phyloP scores from a whole-genome alignment of 2,329 filamentous ascomycete species.

The Anisogramma anomala region DNA sequence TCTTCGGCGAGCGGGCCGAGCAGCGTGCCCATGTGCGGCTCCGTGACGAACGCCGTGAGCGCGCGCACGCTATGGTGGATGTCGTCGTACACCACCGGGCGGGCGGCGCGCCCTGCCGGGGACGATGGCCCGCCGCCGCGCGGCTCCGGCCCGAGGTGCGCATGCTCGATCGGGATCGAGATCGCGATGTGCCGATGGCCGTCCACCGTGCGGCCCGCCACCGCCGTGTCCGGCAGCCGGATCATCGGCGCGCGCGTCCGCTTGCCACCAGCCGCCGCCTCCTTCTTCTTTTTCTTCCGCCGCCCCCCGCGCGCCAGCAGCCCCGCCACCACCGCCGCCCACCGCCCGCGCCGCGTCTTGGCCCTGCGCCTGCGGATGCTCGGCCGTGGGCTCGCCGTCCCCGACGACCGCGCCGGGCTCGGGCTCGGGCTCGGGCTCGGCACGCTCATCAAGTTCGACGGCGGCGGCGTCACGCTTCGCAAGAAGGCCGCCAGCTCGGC shows the following conservation, averaged over 20 bases:
- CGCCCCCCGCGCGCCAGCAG: constrained; percentile 3
- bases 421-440: constrained; percentile 19
- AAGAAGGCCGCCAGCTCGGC: constrained; percentile 37
- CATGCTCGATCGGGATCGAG: constrained; percentile 43
- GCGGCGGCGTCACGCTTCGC: constrained; percentile 35
- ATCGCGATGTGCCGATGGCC: constrained; percentile 50
- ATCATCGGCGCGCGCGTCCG: constrained; percentile 22
- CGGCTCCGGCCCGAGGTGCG: constrained; percentile 27
- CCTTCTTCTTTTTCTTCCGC: constrained; percentile 2
- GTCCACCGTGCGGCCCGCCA: constrained; percentile 40
- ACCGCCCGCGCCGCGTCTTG: too few relatives aligned
- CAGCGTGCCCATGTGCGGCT: constrained; percentile 12
- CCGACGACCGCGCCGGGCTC: background rate
- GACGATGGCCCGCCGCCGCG: too few relatives aligned
- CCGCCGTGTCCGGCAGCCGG: constrained; percentile 42
- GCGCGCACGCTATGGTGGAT: constrained; percentile 1
- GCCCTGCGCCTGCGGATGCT: constrained; percentile 16
- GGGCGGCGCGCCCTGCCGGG: background rate
- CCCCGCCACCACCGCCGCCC: constrained; percentile 22
- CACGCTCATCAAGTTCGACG: constrained; percentile 38
- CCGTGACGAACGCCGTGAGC: constrained; percentile 6
- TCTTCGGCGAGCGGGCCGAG: constrained; percentile 27
- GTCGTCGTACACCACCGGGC: background rate
- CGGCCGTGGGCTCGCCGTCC: too few relatives aligned
- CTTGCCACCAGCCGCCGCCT: too few relatives aligned